Base-by-base conservation (phyloP, 2,329 filamentous ascomycete species). In the Aspergillus fructus region DNA sequence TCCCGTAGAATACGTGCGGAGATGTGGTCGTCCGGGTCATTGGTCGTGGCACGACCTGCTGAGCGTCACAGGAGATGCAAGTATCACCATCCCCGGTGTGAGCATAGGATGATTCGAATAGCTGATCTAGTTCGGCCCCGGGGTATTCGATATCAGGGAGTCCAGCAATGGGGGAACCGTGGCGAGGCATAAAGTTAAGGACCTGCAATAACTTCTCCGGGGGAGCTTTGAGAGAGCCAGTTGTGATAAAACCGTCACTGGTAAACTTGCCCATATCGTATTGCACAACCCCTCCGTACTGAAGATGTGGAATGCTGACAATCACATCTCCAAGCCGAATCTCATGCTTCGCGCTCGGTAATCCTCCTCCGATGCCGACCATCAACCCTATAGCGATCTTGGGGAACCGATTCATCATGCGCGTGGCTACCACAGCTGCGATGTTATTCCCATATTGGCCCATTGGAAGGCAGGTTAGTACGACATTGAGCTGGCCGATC, bases 281-380 rank as follows among this genome's bases (percentile, higher is more conserved):
- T 6, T 37, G 34, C 1, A 37, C 11, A n/a, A 37, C 34, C 4
- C 34, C 34, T 12, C 34, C 34, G 5, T 37, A 15, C 15, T 37
- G 34, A 12, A 37, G 11, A 15, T 37, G 34, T 37, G 34, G 34
- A 12, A 23, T 43, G 23, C 48, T 50, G 8, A 50, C 37, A 0
- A 50, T 37, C 24, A 50, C 37, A 41, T 50, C 48, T 3, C 48
- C 48, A 8, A 50, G 34, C 5, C 34, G 34, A 2, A 50, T 40
- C 7, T 42, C 48, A 24, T 15, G 21, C 8, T 23, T 24, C n/a
- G 9, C 12, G n/a, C 55, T 49, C 9, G 66, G 64, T 24, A 63
- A 58, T 5, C 65, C 66, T 15, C 65, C 64, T 4, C 66, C 66
- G 33, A 68, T 61, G 7, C 62, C 63, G 2, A 68, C 64, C 58